Evolutionary conservation across 305 asterid species (phyloP), one percentile per base, ranked within the genome.

Genomic region (Solanum hybrid): DNA sequence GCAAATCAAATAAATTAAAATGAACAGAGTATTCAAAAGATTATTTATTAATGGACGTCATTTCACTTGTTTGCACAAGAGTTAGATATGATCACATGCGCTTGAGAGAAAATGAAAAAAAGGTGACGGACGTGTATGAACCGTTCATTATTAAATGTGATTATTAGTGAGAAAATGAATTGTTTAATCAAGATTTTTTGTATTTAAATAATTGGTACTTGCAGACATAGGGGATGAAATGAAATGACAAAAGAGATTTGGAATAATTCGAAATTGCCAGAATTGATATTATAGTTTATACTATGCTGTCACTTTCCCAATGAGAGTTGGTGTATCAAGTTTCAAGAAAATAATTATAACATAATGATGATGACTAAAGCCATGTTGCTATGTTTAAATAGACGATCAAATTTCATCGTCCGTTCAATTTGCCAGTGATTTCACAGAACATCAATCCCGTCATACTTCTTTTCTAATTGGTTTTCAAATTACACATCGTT

Each of bases 31-130:
- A 24, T 24, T 81, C 20, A 10, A 10, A 33, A 10, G 11, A 79
- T 80, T 80, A 80, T 81, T 13, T 26, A 27, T 33, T 26, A 41
- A 15, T 82, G 70, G 6, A 82, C 37, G 10, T 27, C 34, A 39
- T 81, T 82, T 37, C 3, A 45, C n/a, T 38, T 12, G 3, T 34
- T 17, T 88, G 22, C 3, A 27, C 29, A 15, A 88, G 32, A 32
- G 24, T 76, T 29, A 31, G 90, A 89, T 68, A 81, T 17, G 88
- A 27, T 89, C 83, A 89, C 88, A 81, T 79, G 87, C 6, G 82
- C 4, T 31, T 65, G 61, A 45, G 51, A 76, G 73, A 4, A 39
- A 34, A 45, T 14, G 65, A 38, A 41, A 32, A 7, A 36, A 26
- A 2, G 5, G n/a, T 1, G 8, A 77, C 10, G 20, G 87, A 37